A percentile compares a stretch with the other conserved stretches of the same genome.
phyloP scores from a whole-genome alignment of 345 rosid genomes.

The Salix koriyanagi region DNA sequence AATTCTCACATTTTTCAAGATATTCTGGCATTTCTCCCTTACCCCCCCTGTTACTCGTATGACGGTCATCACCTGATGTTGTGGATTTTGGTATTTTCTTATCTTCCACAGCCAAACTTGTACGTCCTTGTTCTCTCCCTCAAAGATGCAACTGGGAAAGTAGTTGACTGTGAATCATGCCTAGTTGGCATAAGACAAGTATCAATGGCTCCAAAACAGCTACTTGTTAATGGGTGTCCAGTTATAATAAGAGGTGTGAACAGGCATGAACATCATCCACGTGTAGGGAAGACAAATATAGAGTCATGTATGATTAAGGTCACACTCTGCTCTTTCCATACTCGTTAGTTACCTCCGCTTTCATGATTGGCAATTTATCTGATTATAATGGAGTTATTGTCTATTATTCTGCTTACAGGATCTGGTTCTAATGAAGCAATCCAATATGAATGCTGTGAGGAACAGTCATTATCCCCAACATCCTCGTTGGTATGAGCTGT shows the following conservation, averaged over 20 bases:
- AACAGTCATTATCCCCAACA: conserved; percentile 99
- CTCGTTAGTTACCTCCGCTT: conserved; percentile 11
- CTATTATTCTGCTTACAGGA: conserved; percentile 51
- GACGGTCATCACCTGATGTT: not conserved
- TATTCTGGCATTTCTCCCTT: not conserved
- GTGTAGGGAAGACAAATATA: conserved; percentile 89
- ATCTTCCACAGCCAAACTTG: conserved; percentile 71
- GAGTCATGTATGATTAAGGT: conserved; percentile 99
- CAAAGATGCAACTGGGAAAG: conserved; percentile 66
- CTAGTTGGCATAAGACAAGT: conserved; percentile 79
- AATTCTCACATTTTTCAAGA: not conserved
- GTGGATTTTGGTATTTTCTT: conserved; percentile 6
- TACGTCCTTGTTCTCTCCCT: conserved; percentile 74
- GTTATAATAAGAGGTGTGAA: conserved; percentile 89
- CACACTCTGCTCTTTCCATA: conserved; percentile 4
- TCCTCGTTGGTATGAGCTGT: conserved; percentile 95
- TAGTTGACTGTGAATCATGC: conserved; percentile 92
- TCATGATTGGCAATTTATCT: conserved; percentile 1
- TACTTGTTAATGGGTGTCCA: conserved; percentile 87
- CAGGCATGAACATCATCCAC: conserved; percentile 99
- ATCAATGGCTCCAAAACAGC: conserved; percentile 81
- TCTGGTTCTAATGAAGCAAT: conserved; percentile 88
- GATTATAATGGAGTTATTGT: not conserved
- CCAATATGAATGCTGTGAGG: conserved; percentile 89
- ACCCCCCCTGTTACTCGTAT: not conserved